Conservation (phyloP, 2,329 filamentous ascomycete genomes). For the Hypoxylon sp. region DNA sequence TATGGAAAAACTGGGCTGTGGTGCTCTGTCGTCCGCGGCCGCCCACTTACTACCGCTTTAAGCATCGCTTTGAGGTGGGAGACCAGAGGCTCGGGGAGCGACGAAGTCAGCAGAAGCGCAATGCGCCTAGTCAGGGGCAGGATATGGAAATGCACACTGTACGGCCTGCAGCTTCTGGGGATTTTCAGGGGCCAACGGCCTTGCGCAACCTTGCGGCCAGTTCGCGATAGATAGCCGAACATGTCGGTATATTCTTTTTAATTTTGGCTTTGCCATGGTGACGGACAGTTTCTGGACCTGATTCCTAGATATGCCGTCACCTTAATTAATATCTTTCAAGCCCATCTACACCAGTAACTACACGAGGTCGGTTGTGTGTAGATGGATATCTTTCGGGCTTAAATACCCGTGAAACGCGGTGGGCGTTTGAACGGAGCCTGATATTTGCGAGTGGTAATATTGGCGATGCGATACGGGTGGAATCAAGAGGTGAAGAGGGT, state of each 20-base stretch:
- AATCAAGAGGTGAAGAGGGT: too few species aligned
- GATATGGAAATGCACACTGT: slow-evolving; percentile 79
- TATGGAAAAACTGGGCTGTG: slow-evolving; percentile 79
- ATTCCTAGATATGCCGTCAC: slow-evolving; percentile 11
- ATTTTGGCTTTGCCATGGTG: neutral
- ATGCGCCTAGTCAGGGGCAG: slow-evolving; percentile 60
- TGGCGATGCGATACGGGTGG: too few species aligned
- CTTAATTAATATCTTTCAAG: too few species aligned
- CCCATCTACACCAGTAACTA: too few species aligned
- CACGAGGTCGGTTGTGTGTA: too few species aligned
- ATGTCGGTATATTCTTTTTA: slow-evolving; percentile 4
- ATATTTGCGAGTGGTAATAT: too few species aligned
- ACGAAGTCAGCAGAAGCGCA: slow-evolving; percentile 59
- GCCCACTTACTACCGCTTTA: slow-evolving; percentile 90
- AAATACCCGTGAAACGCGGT: too few species aligned
- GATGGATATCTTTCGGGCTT: too few species aligned
- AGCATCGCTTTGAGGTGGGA: slow-evolving; percentile 75
- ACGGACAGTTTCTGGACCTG: neutral
- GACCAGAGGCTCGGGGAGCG: slow-evolving; percentile 80
- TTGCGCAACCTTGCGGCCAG: slow-evolving; percentile 44
- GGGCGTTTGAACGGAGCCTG: too few species aligned
- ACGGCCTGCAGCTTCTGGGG: slow-evolving; percentile 48
- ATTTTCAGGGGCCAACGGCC: slow-evolving; percentile 63
- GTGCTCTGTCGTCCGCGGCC: slow-evolving; percentile 85
- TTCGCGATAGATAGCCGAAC: slow-evolving; percentile 28